These are phyloP conservation scores for Kodamaea sp. DNA, from an alignment of 1,139 yeast genomes.

Conservation along the genomic window DNA sequence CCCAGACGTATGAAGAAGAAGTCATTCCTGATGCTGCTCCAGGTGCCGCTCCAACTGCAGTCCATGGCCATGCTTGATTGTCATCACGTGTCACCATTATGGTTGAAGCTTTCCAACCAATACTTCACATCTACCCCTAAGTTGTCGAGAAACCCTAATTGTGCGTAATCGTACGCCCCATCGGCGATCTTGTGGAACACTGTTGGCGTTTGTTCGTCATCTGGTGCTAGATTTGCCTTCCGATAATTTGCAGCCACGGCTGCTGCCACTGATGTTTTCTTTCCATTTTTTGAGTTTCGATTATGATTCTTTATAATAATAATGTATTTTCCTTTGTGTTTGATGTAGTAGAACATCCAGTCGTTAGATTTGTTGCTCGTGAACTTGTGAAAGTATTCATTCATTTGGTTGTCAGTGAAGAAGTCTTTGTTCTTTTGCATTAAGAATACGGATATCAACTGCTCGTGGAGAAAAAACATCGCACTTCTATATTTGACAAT, in stretches of 20 bases:
- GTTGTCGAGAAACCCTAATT: constrained; percentile 43
- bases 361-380: constrained; percentile 39
- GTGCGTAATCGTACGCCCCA: constrained; percentile 28
- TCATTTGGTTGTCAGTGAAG: constrained; percentile 21
- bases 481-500: constrained; percentile 25
- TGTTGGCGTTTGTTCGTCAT: constrained; percentile 3
- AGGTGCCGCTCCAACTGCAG: constrained; percentile 1
- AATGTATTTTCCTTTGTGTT: constrained; percentile 31
- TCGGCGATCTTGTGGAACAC: constrained; percentile 22
- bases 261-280: constrained; percentile 3
- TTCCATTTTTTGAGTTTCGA: constrained; percentile 20
- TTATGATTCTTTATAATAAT: constrained; percentile 41
- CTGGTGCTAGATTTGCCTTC: constrained; percentile 1
- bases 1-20: not conserved
- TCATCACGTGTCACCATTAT: constrained; percentile 19
- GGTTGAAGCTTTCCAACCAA: constrained; percentile 39
- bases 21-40: constrained; percentile 2
- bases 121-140: constrained; percentile 46
- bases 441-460: constrained; percentile 35
- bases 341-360: constrained; percentile 48
- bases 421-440: constrained; percentile 26
- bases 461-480: constrained; percentile 43
- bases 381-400: constrained; percentile 47
- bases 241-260: constrained; percentile 3
- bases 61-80: constrained; percentile 1